These are phyloP conservation scores for Arthrobotrys sinensis DNA, from an alignment of 2,329 filamentous ascomycete genomes.

Conservation along the genomic window DNA sequence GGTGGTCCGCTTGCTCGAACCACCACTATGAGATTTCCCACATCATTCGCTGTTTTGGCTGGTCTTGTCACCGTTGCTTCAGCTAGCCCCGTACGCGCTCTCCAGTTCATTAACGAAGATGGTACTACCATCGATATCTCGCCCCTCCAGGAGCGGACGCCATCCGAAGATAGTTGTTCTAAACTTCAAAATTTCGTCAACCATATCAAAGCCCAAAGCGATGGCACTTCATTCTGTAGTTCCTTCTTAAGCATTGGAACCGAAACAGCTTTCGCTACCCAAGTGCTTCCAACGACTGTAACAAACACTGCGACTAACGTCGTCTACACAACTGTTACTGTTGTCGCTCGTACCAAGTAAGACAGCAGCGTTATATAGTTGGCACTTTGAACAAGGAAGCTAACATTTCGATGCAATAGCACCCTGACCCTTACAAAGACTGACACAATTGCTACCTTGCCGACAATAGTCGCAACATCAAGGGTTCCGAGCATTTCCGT, in stretches of 20 bases:
- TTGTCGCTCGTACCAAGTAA: slow-evolving; percentile 23
- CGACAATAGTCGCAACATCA: slow-evolving; percentile 2
- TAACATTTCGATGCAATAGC: not conserved
- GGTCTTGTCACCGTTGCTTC: slow-evolving; percentile 6
- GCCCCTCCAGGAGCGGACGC: slow-evolving; percentile 2
- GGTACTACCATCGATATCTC: too few relatives aligned
- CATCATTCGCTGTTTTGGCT: not conserved
- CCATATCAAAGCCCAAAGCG: not conserved
- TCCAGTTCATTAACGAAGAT: too few relatives aligned
- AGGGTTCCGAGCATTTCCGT: slow-evolving; percentile 11
- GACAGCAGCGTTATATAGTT: not conserved
- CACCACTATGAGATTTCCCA: too few relatives aligned
- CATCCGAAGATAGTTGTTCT: not conserved
- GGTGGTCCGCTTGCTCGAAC: not conserved
- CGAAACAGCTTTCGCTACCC: not conserved
- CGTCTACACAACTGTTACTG: slow-evolving; percentile 15
- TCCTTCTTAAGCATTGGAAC: slow-evolving; percentile 17
- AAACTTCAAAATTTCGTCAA: not conserved
- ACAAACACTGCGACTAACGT: slow-evolving; percentile 11
- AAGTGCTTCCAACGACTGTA: slow-evolving; percentile 9
- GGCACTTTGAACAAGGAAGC: too few relatives aligned
- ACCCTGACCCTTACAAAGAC: slow-evolving; percentile 3
- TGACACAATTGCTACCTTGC: slow-evolving; percentile 7
- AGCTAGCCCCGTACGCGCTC: not conserved
- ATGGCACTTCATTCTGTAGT: slow-evolving; percentile 2